phyloP scores from a whole-genome alignment of 202 grass and related monocot genomes.

The Panicum virgatum region DNA sequence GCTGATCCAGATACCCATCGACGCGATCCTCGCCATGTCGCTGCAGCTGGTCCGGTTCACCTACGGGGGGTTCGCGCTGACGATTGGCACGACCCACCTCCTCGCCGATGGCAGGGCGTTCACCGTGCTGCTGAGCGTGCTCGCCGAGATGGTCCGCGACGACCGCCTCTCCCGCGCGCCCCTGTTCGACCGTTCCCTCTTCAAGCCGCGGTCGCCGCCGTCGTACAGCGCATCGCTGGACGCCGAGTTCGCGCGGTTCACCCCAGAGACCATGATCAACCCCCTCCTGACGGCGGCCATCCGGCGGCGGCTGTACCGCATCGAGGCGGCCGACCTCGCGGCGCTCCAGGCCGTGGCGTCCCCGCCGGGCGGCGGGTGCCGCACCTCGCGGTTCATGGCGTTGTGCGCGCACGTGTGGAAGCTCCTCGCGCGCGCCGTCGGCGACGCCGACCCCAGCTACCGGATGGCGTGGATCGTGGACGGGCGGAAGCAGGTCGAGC shows the following conservation, averaged over 20 bases:
- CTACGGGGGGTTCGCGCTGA: conserved; percentile 63
- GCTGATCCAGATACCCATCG: conserved; percentile 29
- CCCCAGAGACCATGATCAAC: conserved; percentile 51
- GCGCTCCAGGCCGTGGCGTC: conserved; percentile 34
- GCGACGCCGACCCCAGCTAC: conserved; percentile 49
- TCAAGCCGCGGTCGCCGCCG: conserved; percentile 54
- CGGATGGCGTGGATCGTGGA: conserved; percentile 75
- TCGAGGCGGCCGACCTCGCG: conserved; percentile 49
- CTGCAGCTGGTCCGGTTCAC: conserved; percentile 65
- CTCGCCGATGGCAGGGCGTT: conserved; percentile 59
- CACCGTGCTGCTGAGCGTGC: background rate
- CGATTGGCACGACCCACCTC: conserved; percentile 39
- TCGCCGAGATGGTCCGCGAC: conserved; percentile 44
- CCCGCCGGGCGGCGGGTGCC: background rate
- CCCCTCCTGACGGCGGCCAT: conserved; percentile 42
- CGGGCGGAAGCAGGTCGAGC: conserved; percentile 28
- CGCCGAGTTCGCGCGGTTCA: conserved; percentile 57
- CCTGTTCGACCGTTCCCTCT: conserved; percentile 47
- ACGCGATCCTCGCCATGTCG: conserved; percentile 40
- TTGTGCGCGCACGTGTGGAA: conserved; percentile 78
- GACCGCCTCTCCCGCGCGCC: conserved; percentile 38
- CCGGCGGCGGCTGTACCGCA: conserved; percentile 48
- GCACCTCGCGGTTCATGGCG: conserved; percentile 56
- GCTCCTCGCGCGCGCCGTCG: conserved; percentile 49
- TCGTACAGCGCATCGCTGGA: conserved; percentile 47